Evolutionary conservation across 495 filamentous ascomycete genomes (phyloP).

Genomic region (Trichoderma asperelloides): DNA sequence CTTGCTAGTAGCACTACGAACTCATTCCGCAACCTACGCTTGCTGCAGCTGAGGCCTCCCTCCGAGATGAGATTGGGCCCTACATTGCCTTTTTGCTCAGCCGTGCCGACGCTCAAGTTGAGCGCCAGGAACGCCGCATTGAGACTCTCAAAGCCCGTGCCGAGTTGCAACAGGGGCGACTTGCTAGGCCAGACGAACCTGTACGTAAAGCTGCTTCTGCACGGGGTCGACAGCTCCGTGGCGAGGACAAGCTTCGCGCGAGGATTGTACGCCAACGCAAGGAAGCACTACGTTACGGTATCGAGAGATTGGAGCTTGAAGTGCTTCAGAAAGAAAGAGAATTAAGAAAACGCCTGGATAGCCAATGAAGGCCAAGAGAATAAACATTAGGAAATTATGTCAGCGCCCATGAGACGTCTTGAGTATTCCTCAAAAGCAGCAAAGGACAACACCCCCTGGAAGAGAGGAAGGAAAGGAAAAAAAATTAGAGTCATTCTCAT

Average conservation of each 20-base stretch:
- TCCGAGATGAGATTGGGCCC: slow-evolving; percentile 42
- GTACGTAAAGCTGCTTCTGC: not conserved
- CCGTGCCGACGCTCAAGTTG: slow-evolving; percentile 38
- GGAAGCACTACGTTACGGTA: slow-evolving; percentile 39
- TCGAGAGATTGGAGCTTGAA: slow-evolving; percentile 42
- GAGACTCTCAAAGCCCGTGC: slow-evolving; percentile 39
- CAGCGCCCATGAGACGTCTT: slow-evolving; percentile 12
- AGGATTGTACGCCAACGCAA: slow-evolving; percentile 30
- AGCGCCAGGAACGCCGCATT: slow-evolving; percentile 34
- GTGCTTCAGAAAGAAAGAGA: slow-evolving; percentile 43
- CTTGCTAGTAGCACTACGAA: slow-evolving; percentile 35
- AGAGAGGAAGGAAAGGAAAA: not conserved
- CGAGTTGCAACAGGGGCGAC: slow-evolving; percentile 37
- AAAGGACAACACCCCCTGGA: not conserved
- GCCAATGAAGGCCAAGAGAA: not conserved
- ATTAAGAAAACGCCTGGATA: slow-evolving; percentile 35
- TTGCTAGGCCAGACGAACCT: slow-evolving; percentile 17
- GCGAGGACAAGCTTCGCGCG: slow-evolving; percentile 27
- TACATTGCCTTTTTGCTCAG: slow-evolving; percentile 36
- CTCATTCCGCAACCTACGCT: slow-evolving; percentile 42
- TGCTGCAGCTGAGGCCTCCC: slow-evolving; percentile 36
- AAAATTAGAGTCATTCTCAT: not conserved
- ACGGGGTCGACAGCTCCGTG: slow-evolving; percentile 16
- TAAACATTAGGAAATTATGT: not conserved
- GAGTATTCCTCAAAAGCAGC: not conserved